Evolutionary conservation across 495 filamentous ascomycete genomes (phyloP).

Genomic region (Podospora bellae-mahoneyi): DNA sequence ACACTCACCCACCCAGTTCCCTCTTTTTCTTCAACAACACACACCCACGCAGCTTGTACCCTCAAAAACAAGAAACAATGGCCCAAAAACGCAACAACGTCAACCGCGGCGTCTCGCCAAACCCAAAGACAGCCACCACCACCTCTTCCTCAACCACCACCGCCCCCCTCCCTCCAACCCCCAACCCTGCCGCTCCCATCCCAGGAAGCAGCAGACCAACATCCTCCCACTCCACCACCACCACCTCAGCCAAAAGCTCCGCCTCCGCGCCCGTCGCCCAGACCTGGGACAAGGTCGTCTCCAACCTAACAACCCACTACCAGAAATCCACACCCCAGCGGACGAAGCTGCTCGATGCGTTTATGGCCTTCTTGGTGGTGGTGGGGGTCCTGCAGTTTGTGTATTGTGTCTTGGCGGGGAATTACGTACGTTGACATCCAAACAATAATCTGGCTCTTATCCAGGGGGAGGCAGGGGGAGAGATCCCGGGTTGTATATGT

Average conservation of each 20-base stretch:
- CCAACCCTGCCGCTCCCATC: neutral
- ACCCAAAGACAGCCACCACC: constrained; percentile 17
- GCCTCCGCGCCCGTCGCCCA: constrained; percentile 28
- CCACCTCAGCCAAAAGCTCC: constrained; percentile 20
- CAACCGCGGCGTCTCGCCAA: neutral
- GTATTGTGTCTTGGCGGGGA: constrained; percentile 89
- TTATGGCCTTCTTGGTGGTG: constrained; percentile 84
- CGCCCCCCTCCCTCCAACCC: constrained; percentile 13
- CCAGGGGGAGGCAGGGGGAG: no score
- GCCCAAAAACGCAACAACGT: constrained; percentile 34
- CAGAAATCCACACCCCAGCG: constrained; percentile 75
- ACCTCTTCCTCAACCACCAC: constrained; percentile 21
- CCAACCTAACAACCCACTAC: constrained; percentile 73
- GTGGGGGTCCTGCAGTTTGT: constrained; percentile 87
- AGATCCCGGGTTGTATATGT: no score
- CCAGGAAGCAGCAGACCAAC: neutral
- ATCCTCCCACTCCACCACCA: constrained; percentile 19
- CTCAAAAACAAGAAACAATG: constrained; percentile 27
- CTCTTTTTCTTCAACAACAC: neutral
- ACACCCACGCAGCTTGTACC: neutral
- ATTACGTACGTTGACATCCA: constrained; percentile 70
- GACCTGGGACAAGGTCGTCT: constrained; percentile 41
- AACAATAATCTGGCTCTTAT: neutral
- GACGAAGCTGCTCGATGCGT: constrained; percentile 86
- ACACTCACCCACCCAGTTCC: neutral